Percentiles rank a stretch among this genome's conserved stretches.
phyloP scores from a whole-genome alignment of 2,329 filamentous ascomycete species.

The Pseudogymnoascus verrucosus region DNA sequence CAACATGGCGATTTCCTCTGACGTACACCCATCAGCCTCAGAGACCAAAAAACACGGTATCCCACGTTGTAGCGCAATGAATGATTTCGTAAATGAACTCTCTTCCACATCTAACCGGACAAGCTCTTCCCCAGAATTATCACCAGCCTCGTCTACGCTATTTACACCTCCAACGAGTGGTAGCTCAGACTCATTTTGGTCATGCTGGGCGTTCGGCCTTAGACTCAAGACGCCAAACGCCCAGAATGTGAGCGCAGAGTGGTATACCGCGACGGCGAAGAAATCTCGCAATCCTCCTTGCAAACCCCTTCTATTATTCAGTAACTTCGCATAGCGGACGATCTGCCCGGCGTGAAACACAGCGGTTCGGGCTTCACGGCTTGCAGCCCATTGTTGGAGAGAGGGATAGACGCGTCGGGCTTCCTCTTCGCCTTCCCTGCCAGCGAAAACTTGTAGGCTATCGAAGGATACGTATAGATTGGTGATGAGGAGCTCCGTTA shows the following conservation, averaged over 20 bases:
- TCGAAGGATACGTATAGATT: constrained; percentile 57
- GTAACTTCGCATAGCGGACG: constrained; percentile 48
- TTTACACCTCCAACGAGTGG: constrained; percentile 29
- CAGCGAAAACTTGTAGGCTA: constrained; percentile 59
- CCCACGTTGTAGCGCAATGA: constrained; percentile 46
- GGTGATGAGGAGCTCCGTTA: constrained; percentile 47
- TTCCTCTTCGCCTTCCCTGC: constrained; percentile 59
- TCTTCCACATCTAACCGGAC: constrained; percentile 52
- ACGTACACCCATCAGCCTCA: constrained; percentile 29
- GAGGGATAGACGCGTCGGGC: constrained; percentile 50
- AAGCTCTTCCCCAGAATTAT: constrained; percentile 19
- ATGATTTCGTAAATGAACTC: constrained; percentile 44
- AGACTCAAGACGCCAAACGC: constrained; percentile 52
- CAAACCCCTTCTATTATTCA: constrained; percentile 34
- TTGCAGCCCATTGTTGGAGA: constrained; percentile 51
- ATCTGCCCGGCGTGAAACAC: constrained; percentile 64
- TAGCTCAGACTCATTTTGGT: constrained; percentile 15
- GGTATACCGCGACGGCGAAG: constrained; percentile 60
- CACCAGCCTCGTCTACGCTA: constrained; percentile 11
- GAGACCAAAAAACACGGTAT: constrained; percentile 37
- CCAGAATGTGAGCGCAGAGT: constrained; percentile 62
- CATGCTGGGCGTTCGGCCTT: constrained; percentile 31
- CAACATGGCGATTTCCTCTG: constrained; percentile 26
- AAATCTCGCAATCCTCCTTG: constrained; percentile 50
- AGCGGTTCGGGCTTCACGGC: constrained; percentile 47